These are phyloP conservation scores for Agrocybe praecox DNA, from an alignment of 768 basidiomycete species.

Conservation along the genomic window DNA sequence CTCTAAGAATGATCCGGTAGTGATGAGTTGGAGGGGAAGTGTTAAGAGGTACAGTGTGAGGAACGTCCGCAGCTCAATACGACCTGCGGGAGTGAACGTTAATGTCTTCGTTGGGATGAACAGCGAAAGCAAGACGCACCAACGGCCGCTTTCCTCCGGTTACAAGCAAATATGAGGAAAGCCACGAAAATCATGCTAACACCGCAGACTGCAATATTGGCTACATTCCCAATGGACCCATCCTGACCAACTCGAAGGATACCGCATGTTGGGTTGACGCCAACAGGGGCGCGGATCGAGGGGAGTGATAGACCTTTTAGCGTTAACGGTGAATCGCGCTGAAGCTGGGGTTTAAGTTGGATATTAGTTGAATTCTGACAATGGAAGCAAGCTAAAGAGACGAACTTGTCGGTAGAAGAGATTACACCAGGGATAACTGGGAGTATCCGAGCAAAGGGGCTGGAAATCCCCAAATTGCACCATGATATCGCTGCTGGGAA, in stretches of 20 bases:
- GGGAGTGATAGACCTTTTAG: constrained; percentile 46
- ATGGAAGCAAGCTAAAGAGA: constrained; percentile 16
- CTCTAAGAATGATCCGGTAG: constrained; percentile 74
- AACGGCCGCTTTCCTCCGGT: constrained; percentile 84
- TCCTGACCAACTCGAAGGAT: constrained; percentile 63
- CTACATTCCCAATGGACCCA: constrained; percentile 77
- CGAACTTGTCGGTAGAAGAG: constrained; percentile 88
- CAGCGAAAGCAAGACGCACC: constrained; percentile 33
- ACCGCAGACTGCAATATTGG: constrained; percentile 84
- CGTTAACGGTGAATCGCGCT: constrained; percentile 24
- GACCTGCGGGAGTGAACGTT: constrained; percentile 39
- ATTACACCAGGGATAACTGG: constrained; percentile 92
- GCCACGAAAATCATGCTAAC: constrained; percentile 65
- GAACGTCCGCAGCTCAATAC: constrained; percentile 71
- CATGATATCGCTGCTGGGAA: constrained; percentile 25
- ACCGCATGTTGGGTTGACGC: constrained; percentile 81
- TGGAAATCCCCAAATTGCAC: constrained; percentile 75
- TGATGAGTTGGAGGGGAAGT: constrained; percentile 78
- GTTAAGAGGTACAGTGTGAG: constrained; percentile 69
- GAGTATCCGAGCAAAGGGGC: constrained; percentile 65
- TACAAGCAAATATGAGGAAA: constrained; percentile 57
- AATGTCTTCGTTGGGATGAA: background rate
- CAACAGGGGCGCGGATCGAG: constrained; percentile 67
- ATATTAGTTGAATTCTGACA: background rate
- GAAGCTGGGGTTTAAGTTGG: constrained; percentile 32